phyloP scores from a whole-genome alignment of 2,329 filamentous ascomycete species.

The Fonsecaea erecta region DNA sequence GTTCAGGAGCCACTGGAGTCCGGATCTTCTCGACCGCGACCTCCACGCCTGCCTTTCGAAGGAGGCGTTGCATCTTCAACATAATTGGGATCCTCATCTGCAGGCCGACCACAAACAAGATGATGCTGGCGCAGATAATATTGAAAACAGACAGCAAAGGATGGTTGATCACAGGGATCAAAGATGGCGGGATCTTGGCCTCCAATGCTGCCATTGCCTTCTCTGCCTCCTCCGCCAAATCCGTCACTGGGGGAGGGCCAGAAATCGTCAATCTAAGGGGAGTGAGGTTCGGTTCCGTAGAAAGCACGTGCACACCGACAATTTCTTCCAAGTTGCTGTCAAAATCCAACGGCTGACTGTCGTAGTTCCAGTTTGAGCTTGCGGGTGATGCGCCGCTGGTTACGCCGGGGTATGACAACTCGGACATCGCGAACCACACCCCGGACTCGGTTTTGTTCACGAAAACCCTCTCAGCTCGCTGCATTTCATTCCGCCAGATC shows the following conservation, averaged over 20 bases:
- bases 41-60: conserved; percentile 32
- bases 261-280: conserved; percentile 43
- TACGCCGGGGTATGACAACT: conserved; percentile 81
- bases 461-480: conserved; percentile 71
- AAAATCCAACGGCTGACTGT: conserved; percentile 31
- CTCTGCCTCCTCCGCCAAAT: conserved; percentile 30
- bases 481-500: conserved; percentile 42
- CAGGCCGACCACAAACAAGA: conserved; percentile 31
- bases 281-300: conserved; percentile 58
- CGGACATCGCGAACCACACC: conserved; percentile 93
- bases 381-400: conserved; percentile 68
- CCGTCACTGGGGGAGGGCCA: conserved; percentile 25
- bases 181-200: conserved; percentile 24
- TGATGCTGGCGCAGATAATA: conserved; percentile 26
- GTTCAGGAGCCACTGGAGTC: background rate
- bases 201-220: conserved; percentile 30
- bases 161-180: conserved; percentile 27
- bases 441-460: conserved; percentile 85
- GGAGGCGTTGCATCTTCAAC: conserved; percentile 30
- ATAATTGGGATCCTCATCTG: conserved; percentile 31
- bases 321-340: conserved; percentile 46
- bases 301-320: conserved; percentile 72
- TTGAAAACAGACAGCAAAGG: conserved; percentile 29
- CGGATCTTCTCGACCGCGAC: conserved; percentile 23
- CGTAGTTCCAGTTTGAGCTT: conserved; percentile 34